Evolutionary conservation across 2,329 filamentous ascomycete species (phyloP).

Genomic region (Colletotrichum trifolii): DNA sequence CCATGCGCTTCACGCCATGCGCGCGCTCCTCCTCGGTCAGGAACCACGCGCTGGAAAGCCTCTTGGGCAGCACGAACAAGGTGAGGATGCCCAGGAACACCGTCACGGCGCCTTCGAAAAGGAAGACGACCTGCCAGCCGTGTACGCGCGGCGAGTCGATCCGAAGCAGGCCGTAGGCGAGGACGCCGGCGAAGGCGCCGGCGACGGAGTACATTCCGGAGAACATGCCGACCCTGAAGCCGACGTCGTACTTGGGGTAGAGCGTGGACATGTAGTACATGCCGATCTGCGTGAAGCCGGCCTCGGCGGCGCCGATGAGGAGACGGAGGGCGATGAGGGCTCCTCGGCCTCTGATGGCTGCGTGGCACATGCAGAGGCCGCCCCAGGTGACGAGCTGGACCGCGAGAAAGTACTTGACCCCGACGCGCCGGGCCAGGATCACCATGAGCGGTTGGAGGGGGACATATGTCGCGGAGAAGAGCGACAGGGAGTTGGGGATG

Average conservation of each 20-base stretch:
- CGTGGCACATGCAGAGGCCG: conserved; percentile 40
- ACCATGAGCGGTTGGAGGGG: conserved; percentile 40
- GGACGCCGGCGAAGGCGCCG: conserved; percentile 41
- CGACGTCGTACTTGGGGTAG: conserved; percentile 38
- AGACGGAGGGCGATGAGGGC: conserved; percentile 38
- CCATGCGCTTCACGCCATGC: conserved; percentile 10
- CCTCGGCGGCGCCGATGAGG: conserved; percentile 39
- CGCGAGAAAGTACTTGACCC: conserved; percentile 35
- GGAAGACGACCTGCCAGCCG: conserved; percentile 38
- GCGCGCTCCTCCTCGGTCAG: background rate
- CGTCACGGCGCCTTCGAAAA: conserved; percentile 38
- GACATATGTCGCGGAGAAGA: conserved; percentile 40
- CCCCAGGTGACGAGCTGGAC: conserved; percentile 38
- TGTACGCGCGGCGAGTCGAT: conserved; percentile 15
- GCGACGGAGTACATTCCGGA: conserved; percentile 38
- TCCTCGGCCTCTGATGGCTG: conserved; percentile 31
- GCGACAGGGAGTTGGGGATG: conserved; percentile 39
- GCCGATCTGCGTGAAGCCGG: conserved; percentile 39
- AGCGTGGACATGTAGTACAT: conserved; percentile 39
- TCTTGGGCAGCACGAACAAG: conserved; percentile 40
- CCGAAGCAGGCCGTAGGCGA: conserved; percentile 36
- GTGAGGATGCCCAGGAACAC: conserved; percentile 39
- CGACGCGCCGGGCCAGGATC: conserved; percentile 38
- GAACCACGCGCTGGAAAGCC: conserved; percentile 1
- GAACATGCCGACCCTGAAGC: conserved; percentile 37